Conservation (phyloP, 805 yeast species). For the Metschnikowia lunata region DNA sequence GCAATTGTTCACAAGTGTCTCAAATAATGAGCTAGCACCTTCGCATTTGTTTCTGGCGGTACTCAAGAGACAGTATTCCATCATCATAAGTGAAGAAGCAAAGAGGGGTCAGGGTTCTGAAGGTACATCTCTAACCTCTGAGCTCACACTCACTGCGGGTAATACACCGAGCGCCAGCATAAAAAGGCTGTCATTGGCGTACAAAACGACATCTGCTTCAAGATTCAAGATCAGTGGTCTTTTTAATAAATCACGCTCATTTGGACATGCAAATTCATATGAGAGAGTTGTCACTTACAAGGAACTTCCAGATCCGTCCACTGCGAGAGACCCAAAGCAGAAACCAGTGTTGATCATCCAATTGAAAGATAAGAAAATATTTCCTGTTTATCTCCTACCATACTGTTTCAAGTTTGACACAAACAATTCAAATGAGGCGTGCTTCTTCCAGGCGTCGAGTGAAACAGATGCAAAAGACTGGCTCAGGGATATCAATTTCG, state of each 20-base stretch:
- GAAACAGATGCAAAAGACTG: slow-evolving; percentile 69
- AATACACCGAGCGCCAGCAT: slow-evolving; percentile 22
- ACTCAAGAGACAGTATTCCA: slow-evolving; percentile 29
- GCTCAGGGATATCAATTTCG: slow-evolving; percentile 49
- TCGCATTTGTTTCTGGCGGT: slow-evolving; percentile 27
- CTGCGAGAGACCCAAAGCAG: slow-evolving; percentile 35
- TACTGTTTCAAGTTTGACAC: slow-evolving; percentile 47
- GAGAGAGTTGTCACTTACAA: slow-evolving; percentile 46
- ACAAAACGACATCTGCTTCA: slow-evolving; percentile 36
- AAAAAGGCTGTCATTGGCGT: slow-evolving; percentile 37
- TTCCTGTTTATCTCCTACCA: slow-evolving; percentile 50
- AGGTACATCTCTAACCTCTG: not conserved
- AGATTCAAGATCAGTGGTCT: slow-evolving; percentile 55
- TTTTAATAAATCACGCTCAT: slow-evolving; percentile 54
- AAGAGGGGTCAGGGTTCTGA: slow-evolving; percentile 6
- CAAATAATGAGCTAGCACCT: slow-evolving; percentile 35
- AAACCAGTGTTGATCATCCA: slow-evolving; percentile 51
- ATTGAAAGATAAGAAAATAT: slow-evolving; percentile 43
- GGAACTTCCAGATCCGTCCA: slow-evolving; percentile 56
- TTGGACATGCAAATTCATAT: slow-evolving; percentile 32
- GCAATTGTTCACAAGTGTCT: slow-evolving; percentile 19
- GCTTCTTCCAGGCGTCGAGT: slow-evolving; percentile 60
- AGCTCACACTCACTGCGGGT: not conserved
- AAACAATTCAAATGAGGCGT: slow-evolving; percentile 46
- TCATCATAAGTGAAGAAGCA: slow-evolving; percentile 23